Percentiles rank a stretch among this genome's conserved stretches.
These are phyloP conservation scores for Clathrus columnatus DNA, from an alignment of 768 basidiomycete genomes.

Conservation along the genomic window DNA sequence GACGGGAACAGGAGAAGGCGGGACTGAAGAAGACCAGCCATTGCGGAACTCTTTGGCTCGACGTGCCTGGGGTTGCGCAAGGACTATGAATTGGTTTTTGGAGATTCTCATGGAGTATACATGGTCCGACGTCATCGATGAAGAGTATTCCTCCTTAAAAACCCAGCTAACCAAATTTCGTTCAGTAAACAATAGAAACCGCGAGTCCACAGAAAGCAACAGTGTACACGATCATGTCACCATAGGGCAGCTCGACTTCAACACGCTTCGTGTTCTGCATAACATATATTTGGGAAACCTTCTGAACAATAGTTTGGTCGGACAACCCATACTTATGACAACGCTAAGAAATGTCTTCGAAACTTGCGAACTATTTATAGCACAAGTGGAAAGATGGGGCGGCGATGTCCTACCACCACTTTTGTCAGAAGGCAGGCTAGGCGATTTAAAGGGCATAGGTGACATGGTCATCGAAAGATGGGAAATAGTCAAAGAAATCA, in stretches of 20 bases:
- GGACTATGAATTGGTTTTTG: slow-evolving; percentile 89
- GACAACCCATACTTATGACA: slow-evolving; percentile 51
- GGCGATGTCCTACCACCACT: slow-evolving; percentile 83
- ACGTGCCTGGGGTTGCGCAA: slow-evolving; percentile 78
- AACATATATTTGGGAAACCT: slow-evolving; percentile 72
- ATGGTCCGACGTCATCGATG: slow-evolving; percentile 85
- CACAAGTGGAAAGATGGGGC: slow-evolving; percentile 85
- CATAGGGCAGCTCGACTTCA: slow-evolving; percentile 63
- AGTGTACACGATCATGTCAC: not conserved
- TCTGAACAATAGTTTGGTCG: slow-evolving; percentile 69
- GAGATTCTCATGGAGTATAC: slow-evolving; percentile 77
- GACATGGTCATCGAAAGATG: slow-evolving; percentile 64
- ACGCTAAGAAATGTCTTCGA: slow-evolving; percentile 69
- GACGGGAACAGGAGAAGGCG: slow-evolving; percentile 84
- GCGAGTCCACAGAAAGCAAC: not conserved
- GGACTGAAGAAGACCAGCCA: slow-evolving; percentile 61
- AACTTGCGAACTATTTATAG: slow-evolving; percentile 80
- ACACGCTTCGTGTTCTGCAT: slow-evolving; percentile 76
- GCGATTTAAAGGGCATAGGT: slow-evolving; percentile 48
- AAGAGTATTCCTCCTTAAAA: slow-evolving; percentile 69
- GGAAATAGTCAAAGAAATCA: slow-evolving; percentile 62
- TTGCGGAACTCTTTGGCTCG: slow-evolving; percentile 57
- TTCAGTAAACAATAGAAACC: not conserved
- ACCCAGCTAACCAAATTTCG: slow-evolving; percentile 32
- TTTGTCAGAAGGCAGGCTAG: slow-evolving; percentile 70